Conservation (phyloP, 2,329 filamentous ascomycete species). For the Trichophyton verrucosum region DNA sequence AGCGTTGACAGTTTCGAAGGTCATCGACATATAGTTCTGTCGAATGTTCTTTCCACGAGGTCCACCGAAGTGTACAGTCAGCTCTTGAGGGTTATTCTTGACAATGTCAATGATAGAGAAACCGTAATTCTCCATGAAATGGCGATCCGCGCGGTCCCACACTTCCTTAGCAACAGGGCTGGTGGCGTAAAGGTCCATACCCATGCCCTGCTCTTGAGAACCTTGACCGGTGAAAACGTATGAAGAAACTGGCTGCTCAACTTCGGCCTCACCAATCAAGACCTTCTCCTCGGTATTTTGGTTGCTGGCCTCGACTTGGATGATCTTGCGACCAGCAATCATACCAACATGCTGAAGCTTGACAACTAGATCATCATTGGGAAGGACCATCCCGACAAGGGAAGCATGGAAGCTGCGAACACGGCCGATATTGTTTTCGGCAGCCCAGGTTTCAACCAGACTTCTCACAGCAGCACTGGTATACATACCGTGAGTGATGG, state of each 20-base stretch:
- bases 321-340: conserved; percentile 96
- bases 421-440: conserved; percentile 94
- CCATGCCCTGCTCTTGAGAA: conserved; percentile 98
- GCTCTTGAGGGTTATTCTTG: conserved; percentile 98
- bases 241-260: conserved; percentile 90
- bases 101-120: conserved; percentile 98
- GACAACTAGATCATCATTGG: conserved; percentile 88
- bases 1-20: conserved; percentile 89
- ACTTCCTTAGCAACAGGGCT: conserved; percentile 92
- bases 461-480: conserved; percentile 92
- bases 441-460: conserved; percentile 95
- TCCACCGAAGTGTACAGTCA: conserved; percentile 95
- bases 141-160: conserved; percentile 94
- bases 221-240: conserved; percentile 98
- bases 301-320: conserved; percentile 95
- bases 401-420: conserved; percentile 95
- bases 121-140: conserved; percentile 97
- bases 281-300: conserved; percentile 95
- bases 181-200: conserved; percentile 94
- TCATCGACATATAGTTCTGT: conserved; percentile 99
- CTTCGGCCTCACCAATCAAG: conserved; percentile 84
- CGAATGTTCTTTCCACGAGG: conserved; percentile 94
- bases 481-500: conserved; percentile 99
- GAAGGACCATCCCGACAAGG: conserved; percentile 96
- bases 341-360: conserved; percentile 95